Evolutionary conservation across 345 rosid genomes (phyloP), one percentile per base, ranked within the genome.

Genomic region (Hibiscus tridactylites): DNA sequence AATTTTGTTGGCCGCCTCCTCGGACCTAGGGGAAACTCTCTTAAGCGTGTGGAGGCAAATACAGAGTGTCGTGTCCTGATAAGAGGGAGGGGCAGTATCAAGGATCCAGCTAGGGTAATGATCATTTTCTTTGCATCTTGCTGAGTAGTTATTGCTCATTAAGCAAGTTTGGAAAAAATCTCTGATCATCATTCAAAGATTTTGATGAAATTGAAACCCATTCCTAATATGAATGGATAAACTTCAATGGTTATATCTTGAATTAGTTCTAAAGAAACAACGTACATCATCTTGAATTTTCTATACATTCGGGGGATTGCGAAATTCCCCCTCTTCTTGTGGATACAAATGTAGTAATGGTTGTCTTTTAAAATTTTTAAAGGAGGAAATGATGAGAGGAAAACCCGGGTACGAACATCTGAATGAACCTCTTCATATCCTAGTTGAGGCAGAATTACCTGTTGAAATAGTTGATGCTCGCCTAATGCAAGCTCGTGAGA

Each of bases 311-410:
- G 5, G 8, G 56, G n/a, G 70, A 49, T 7, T 66, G 56, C 21
- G 4, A 28, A 49, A 39, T 39, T 26, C 29, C 21, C 12, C 47
- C 12, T 44, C 53, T 5, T 50, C 29, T 15, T 49, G 24, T 67
- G 58, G 71, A 67, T 67, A 24, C 17, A 44, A 12, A 46, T 44
- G 68, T 44, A 24, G 5, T 50, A 49, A 67, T 28, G 44, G 44
- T 71, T 73, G 16, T 52, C 17, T 39, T 73, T 65, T 72, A 7
- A 46, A 44, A 44, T 44, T 9, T 19, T 71, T 78, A 58, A 71
- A 95, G 99, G 99, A 96, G 80, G 98, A 92, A 76, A 79, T 91
- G 83, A 84, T 92, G 96, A 87, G 98, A 80, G 99, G 98, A 62
- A 96, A 92, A 70, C 91, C 93, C 7, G 99, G 99, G 26, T 96